These are phyloP conservation scores for Botrytis medusae DNA, from an alignment of 2,329 filamentous ascomycete genomes.

Conservation along the genomic window DNA sequence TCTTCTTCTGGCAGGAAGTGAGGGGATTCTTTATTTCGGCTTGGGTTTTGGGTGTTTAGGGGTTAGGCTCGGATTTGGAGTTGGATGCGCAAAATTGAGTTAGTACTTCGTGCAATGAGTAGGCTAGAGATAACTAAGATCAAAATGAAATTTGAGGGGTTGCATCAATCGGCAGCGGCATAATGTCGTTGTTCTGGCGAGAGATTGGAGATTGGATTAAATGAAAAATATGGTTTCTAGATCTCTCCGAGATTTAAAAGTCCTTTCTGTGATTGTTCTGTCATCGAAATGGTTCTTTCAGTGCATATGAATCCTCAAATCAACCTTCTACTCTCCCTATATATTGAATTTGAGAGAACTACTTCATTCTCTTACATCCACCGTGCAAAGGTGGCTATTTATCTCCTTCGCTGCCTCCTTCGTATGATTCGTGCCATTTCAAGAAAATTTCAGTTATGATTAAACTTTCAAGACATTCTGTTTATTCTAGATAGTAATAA, in stretches of 20 bases:
- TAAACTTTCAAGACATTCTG: no score
- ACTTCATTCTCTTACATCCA: background rate
- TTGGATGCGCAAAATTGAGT: no score
- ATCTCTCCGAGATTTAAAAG: fast-evolving
- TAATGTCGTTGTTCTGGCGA: background rate
- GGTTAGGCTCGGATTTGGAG: background rate
- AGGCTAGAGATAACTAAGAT: background rate
- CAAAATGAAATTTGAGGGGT: background rate
- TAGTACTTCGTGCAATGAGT: background rate
- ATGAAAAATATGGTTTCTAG: background rate
- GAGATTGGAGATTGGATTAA: background rate
- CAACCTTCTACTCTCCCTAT: background rate
- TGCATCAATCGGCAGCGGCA: no score
- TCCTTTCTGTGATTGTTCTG: background rate
- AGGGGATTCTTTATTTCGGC: background rate
- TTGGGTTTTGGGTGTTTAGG: background rate
- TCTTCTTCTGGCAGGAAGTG: no score
- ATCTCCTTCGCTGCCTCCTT: no score
- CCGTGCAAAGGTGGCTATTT: background rate
- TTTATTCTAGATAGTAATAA: no score
- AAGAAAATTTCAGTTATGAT: no score
- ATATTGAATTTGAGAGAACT: background rate
- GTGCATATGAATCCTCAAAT: background rate
- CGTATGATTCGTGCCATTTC: no score
- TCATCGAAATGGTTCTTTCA: background rate